Conservation (phyloP, 2,329 filamentous ascomycete species). For the Colletotrichum paranaense region DNA sequence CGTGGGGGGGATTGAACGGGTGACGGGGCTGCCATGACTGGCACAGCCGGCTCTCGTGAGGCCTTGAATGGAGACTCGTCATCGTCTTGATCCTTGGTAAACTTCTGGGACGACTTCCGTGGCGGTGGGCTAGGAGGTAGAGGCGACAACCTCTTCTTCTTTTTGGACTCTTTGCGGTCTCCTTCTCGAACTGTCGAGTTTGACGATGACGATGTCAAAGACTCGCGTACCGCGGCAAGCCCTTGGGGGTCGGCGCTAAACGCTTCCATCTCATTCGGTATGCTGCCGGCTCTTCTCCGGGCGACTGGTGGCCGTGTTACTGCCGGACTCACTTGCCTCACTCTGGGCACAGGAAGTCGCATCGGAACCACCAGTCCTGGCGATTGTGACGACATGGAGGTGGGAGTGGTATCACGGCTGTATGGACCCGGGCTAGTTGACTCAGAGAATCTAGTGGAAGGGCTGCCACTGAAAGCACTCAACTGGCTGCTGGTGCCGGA, state of each 20-base stretch:
- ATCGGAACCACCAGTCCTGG: conserved; percentile 67
- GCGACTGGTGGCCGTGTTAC: conserved; percentile 70
- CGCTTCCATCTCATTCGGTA: conserved; percentile 60
- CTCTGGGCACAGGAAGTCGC: conserved; percentile 57
- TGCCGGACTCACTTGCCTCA: conserved; percentile 66
- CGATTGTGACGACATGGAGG: conserved; percentile 81
- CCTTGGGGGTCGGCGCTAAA: conserved; percentile 63
- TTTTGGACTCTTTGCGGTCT: conserved; percentile 53
- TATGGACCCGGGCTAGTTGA: conserved; percentile 77
- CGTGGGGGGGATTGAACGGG: conserved; percentile 39
- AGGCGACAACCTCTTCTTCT: conserved; percentile 57
- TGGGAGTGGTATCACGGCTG: conserved; percentile 82
- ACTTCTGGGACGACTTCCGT: conserved; percentile 70
- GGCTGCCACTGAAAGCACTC: conserved; percentile 74
- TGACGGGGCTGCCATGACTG: conserved; percentile 39
- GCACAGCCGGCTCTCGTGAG: conserved; percentile 42
- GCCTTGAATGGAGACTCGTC: conserved; percentile 52
- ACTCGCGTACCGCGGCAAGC: conserved; percentile 75
- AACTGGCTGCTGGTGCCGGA: conserved; percentile 67
- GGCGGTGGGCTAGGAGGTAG: conserved; percentile 70
- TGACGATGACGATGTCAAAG: conserved; percentile 78
- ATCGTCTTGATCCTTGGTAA: conserved; percentile 50
- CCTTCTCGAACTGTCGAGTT: conserved; percentile 73
- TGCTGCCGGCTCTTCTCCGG: conserved; percentile 66
- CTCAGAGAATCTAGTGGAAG: conserved; percentile 80